phyloP scores from a whole-genome alignment of 2,329 filamentous ascomycete species.

The Boeremia lycopersici region DNA sequence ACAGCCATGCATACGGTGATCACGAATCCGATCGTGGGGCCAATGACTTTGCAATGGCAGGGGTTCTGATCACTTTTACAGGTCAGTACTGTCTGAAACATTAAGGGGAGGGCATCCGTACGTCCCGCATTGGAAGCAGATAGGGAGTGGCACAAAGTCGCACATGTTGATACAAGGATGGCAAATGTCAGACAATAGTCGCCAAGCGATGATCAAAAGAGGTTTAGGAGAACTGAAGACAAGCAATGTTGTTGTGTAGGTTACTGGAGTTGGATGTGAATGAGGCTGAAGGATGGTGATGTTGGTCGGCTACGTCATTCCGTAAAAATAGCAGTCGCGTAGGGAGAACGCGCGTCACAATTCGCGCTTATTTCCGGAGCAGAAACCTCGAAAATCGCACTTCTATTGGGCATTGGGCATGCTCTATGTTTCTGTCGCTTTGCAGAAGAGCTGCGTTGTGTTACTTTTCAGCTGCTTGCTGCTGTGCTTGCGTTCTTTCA shows the following conservation, averaged over 20 bases:
- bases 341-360: conserved; percentile 4
- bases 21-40: conserved; percentile 60
- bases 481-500: background rate
- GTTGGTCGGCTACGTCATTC: background rate
- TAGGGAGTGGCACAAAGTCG: conserved; percentile 54
- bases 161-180: conserved; percentile 17
- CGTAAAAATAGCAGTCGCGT: conserved; percentile 7
- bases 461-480: background rate
- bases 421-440: background rate
- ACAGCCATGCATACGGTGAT: conserved; percentile 58
- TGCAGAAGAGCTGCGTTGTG: background rate
- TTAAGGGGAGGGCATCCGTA: conserved; percentile 21
- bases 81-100: conserved; percentile 15
- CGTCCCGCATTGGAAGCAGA: conserved; percentile 62
- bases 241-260: background rate
- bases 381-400: background rate
- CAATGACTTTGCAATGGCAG: conserved; percentile 63
- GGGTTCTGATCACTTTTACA: conserved; percentile 60
- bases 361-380: conserved; percentile 5
- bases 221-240: no score
- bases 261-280: background rate
- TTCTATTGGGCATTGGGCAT: background rate
- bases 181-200: no score
- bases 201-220: no score
- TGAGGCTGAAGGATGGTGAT: conserved; percentile 12